phyloP scores from a whole-genome alignment of 495 filamentous ascomycete species.

The Hypoxylon rickii region DNA sequence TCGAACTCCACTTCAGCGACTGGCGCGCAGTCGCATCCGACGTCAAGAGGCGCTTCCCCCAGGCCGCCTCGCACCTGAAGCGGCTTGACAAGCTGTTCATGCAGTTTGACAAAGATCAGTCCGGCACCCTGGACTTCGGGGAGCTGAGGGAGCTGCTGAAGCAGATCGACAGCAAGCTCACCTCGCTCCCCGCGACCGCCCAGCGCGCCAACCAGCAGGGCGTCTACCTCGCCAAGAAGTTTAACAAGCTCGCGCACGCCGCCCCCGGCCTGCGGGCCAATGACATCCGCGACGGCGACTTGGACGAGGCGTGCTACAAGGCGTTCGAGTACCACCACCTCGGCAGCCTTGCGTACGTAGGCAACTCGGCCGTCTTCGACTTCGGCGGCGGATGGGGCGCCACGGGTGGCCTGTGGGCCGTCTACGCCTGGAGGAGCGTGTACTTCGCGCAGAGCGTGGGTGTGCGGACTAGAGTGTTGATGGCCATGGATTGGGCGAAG shows the following conservation, averaged over 20 bases:
- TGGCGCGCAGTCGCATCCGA: slow-evolving; percentile 82
- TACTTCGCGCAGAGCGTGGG: slow-evolving; percentile 99
- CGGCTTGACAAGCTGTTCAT: slow-evolving; percentile 88
- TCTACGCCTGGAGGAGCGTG: slow-evolving; percentile 95
- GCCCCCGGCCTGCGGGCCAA: slow-evolving; percentile 78
- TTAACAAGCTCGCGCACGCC: slow-evolving; percentile 86
- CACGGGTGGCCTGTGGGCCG: slow-evolving; percentile 84
- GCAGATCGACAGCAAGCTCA: slow-evolving; percentile 90
- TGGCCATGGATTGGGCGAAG: slow-evolving; percentile 99
- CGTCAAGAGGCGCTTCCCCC: slow-evolving; percentile 88
- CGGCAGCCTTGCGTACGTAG: slow-evolving; percentile 92
- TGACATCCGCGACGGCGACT: slow-evolving; percentile 81
- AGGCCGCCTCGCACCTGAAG: slow-evolving; percentile 86
- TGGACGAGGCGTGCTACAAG: slow-evolving; percentile 92
- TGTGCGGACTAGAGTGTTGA: slow-evolving; percentile 80
- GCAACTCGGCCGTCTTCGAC: slow-evolving; percentile 95
- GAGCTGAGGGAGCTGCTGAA: slow-evolving; percentile 86
- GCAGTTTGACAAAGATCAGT: slow-evolving; percentile 89
- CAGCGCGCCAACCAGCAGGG: slow-evolving; percentile 98
- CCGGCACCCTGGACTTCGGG: slow-evolving; percentile 89
- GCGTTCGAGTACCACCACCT: slow-evolving; percentile 94
- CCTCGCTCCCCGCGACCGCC: slow-evolving; percentile 85
- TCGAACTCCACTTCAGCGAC: slow-evolving; percentile 82
- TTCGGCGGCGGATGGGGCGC: slow-evolving; percentile 72
- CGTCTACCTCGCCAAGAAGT: slow-evolving; percentile 88